phyloP scores from a whole-genome alignment of 345 rosid species.

The Toxicodendron radicans region DNA sequence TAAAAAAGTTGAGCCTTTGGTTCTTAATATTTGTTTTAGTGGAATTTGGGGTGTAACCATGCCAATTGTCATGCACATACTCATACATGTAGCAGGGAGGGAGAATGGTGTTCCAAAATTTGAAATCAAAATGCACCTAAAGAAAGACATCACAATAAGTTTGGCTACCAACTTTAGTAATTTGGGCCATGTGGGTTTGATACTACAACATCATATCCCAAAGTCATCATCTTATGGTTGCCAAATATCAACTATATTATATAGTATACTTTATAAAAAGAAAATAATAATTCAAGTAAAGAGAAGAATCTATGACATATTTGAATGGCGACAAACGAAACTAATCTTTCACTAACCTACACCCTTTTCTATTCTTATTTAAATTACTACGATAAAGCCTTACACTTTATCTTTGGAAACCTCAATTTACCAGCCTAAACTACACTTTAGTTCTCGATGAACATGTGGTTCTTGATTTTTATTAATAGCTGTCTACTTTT shows the following conservation, averaged over 20 bases:
- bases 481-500: too few species aligned
- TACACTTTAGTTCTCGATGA: constrained; percentile 5
- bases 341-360: constrained; percentile 29
- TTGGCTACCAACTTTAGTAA: constrained; percentile 26
- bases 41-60: neutral
- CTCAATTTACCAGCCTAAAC: constrained; percentile 28
- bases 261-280: too few species aligned
- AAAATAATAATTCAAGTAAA: neutral
- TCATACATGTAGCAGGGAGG: constrained; percentile 13
- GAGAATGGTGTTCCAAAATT: constrained; percentile 41
- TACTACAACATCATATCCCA: constrained; percentile 20
- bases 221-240: constrained; percentile 28
- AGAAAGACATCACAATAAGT: neutral
- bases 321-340: constrained; percentile 43
- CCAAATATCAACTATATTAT: too few species aligned
- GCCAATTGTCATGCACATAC: neutral
- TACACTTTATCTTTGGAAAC: constrained; percentile 30
- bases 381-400: constrained; percentile 39
- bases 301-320: constrained; percentile 35
- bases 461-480: too few species aligned
- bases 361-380: constrained; percentile 9
- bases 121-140: constrained; percentile 29
- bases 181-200: constrained; percentile 28
- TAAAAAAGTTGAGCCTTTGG: too few species aligned
- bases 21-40: too few species aligned